A percentile compares a stretch with the other conserved stretches of the same genome.
Evolutionary conservation across 345 rosid species (phyloP).

Genomic region (Euphorbia peplus): DNA sequence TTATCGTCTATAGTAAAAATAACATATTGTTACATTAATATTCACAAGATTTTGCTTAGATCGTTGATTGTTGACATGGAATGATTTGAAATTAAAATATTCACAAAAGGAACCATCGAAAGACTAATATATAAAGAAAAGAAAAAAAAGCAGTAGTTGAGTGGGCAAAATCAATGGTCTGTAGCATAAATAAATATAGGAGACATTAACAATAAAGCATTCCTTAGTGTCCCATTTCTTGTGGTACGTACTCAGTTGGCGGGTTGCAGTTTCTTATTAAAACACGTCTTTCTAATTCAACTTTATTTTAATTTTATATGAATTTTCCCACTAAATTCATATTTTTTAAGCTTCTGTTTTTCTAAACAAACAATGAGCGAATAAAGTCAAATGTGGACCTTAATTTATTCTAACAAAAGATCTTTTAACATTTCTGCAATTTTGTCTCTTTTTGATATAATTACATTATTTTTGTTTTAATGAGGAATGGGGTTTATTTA

Average conservation of each 20-base stretch:
- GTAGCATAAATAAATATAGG: too few relatives aligned
- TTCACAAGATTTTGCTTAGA: too few relatives aligned
- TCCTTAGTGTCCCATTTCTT: background rate
- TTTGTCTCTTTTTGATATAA: too few relatives aligned
- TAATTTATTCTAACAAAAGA: too few relatives aligned
- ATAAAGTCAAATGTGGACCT: background rate
- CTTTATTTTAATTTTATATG: background rate
- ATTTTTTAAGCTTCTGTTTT: background rate
- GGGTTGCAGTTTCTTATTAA: slow-evolving; percentile 3
- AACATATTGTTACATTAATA: too few relatives aligned
- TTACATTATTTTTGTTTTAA: too few relatives aligned
- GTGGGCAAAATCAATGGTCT: background rate
- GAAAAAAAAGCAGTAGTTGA: background rate
- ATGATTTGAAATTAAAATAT: background rate
- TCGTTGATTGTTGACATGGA: background rate
- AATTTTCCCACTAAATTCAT: background rate
- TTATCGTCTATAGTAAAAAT: too few relatives aligned
- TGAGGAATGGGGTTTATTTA: background rate
- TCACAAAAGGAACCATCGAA: too few relatives aligned
- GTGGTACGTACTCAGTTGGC: background rate
- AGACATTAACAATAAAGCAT: background rate
- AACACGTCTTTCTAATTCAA: background rate
- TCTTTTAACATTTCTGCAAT: too few relatives aligned
- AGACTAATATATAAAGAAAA: too few relatives aligned
- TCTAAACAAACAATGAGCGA: background rate